phyloP scores from a whole-genome alignment of 2,329 filamentous ascomycete genomes.

The Coniochaeta hoffmannii region DNA sequence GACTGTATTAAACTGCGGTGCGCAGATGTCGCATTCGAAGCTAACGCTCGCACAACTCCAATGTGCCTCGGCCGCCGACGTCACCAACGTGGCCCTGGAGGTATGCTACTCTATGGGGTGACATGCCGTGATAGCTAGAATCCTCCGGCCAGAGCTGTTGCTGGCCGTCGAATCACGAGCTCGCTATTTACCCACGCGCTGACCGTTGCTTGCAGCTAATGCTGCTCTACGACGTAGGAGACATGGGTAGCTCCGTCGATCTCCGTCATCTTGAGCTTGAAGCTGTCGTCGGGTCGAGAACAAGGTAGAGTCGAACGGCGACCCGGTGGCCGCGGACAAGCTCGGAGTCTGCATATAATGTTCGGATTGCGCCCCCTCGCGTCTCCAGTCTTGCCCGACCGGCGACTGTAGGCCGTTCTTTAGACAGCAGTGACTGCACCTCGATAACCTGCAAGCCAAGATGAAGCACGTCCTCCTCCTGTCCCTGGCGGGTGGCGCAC shows the following conservation, averaged over 20 bases:
- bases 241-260: no score
- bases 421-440: background rate
- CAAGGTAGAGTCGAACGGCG: background rate
- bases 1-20: background rate
- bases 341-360: background rate
- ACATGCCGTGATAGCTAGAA: background rate
- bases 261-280: background rate
- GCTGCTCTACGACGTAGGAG: background rate
- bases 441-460: background rate
- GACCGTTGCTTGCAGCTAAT: background rate
- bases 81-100: background rate
- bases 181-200: conserved; percentile 1
- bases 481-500: background rate
- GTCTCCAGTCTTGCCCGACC: background rate
- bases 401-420: background rate
- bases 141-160: background rate
- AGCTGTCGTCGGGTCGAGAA: background rate
- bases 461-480: background rate
- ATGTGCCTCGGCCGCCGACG: background rate
- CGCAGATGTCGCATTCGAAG: background rate
- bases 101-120: background rate
- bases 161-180: background rate
- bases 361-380: background rate
- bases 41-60: background rate
- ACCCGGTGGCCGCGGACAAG: background rate